Evolutionary conservation across 2,329 filamentous ascomycete genomes (phyloP).

Genomic region (Mycosphaerella sp.): DNA sequence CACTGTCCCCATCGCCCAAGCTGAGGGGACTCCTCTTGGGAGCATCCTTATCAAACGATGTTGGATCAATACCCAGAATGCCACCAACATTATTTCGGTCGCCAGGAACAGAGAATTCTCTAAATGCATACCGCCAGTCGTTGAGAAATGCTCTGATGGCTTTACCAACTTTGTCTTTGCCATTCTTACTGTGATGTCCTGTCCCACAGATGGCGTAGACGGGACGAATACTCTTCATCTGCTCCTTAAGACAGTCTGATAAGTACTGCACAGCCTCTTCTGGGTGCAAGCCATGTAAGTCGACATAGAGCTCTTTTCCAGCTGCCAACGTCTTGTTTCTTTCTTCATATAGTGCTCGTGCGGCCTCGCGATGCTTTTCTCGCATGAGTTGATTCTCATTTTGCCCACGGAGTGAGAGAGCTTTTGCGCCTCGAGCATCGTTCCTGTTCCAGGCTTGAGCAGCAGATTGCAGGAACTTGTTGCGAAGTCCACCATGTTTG

Average conservation of each 20-base stretch:
- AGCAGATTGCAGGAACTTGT: slow-evolving; percentile 95
- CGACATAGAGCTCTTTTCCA: slow-evolving; percentile 76
- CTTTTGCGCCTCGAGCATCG: slow-evolving; percentile 91
- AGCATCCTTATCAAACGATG: slow-evolving; percentile 49
- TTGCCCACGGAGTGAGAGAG: slow-evolving; percentile 85
- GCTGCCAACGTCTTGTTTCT: slow-evolving; percentile 65
- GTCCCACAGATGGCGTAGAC: slow-evolving; percentile 96
- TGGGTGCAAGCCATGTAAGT: slow-evolving; percentile 95
- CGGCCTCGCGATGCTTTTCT: slow-evolving; percentile 91
- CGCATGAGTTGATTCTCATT: slow-evolving; percentile 97
- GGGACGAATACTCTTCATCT: slow-evolving; percentile 63
- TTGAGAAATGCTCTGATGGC: slow-evolving; percentile 85
- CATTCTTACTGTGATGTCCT: slow-evolving; percentile 95
- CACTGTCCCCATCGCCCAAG: slow-evolving; percentile 38
- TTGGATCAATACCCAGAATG: slow-evolving; percentile 59
- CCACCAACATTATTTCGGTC: slow-evolving; percentile 75
- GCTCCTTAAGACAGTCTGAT: slow-evolving; percentile 78
- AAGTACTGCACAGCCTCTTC: slow-evolving; percentile 96
- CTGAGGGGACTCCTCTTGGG: slow-evolving; percentile 25
- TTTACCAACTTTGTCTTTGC: slow-evolving; percentile 97
- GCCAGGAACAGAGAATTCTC: slow-evolving; percentile 94
- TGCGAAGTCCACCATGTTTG: slow-evolving; percentile 90
- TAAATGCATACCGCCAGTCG: slow-evolving; percentile 92
- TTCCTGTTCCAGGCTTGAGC: slow-evolving; percentile 99
- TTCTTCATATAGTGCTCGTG: slow-evolving; percentile 84